These are phyloP conservation scores for Baorangia bicolor DNA, from an alignment of 768 basidiomycete genomes.

Conservation along the genomic window DNA sequence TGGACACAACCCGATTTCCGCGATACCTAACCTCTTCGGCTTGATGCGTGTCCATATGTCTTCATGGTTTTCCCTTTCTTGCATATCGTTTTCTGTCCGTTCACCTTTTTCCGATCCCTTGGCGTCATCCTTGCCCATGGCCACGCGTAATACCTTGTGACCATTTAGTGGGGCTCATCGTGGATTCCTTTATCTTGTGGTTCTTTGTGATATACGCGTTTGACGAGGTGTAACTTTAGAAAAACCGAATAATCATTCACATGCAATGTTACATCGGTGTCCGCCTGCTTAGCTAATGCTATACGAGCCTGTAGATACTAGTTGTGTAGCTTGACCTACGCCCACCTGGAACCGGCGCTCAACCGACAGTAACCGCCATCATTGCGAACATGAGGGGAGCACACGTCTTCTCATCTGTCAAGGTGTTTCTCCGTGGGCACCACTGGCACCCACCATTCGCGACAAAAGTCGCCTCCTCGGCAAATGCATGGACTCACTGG, in stretches of 20 bases:
- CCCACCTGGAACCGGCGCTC: too few relatives aligned
- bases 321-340: too few relatives aligned
- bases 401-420: too few relatives aligned
- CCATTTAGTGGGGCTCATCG: constrained; percentile 7
- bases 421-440: too few relatives aligned
- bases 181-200: constrained; percentile 13
- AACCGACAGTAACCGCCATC: too few relatives aligned
- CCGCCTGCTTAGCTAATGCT: too few relatives aligned
- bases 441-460: too few relatives aligned
- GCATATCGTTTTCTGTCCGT: constrained; percentile 17
- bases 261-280: neutral
- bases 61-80: constrained; percentile 17
- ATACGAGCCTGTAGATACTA: too few relatives aligned
- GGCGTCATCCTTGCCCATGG: neutral
- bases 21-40: constrained; percentile 17
- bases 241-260: constrained; percentile 19
- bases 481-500: too few relatives aligned
- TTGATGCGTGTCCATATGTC: constrained; percentile 9
- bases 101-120: neutral
- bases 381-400: too few relatives aligned
- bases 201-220: constrained; percentile 10
- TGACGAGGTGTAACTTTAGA: constrained; percentile 28
- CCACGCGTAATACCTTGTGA: constrained; percentile 7
- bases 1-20: constrained; percentile 6
- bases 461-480: too few relatives aligned